Percentiles rank a stretch among this genome's conserved stretches.
phyloP scores from a whole-genome alignment of 352 stramenopile genomes.

The Pythium aquatile region DNA sequence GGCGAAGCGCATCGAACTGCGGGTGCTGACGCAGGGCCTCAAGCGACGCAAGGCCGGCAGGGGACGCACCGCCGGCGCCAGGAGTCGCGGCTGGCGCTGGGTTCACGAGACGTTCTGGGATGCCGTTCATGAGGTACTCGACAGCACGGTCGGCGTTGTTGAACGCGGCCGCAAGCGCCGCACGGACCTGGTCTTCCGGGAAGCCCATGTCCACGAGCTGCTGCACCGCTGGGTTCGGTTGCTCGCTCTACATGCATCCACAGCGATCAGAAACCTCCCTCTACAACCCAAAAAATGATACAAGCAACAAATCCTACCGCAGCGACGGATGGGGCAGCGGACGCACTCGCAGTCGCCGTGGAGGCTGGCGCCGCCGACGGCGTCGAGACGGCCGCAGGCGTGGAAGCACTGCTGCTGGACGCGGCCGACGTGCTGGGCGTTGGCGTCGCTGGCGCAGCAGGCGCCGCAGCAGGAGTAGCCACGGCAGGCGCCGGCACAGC shows the following conservation, averaged over 20 bases:
- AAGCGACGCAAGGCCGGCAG: constrained; percentile 37
- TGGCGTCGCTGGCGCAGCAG: constrained; percentile 28
- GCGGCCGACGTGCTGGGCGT: constrained; percentile 66
- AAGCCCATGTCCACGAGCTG: constrained; percentile 89
- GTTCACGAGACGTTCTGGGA: constrained; percentile 52
- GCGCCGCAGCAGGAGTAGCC: constrained; percentile 21
- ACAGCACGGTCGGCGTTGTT: constrained; percentile 86
- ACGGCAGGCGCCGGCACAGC: constrained; percentile 30
- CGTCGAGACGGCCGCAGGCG: constrained; percentile 60
- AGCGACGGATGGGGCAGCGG: constrained; percentile 27
- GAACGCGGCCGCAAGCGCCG: constrained; percentile 76
- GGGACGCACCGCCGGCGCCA: constrained; percentile 21
- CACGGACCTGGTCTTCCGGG: constrained; percentile 80
- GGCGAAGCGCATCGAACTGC: constrained; percentile 79
- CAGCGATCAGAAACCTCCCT: background rate
- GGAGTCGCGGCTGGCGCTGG: constrained; percentile 29
- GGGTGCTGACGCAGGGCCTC: constrained; percentile 82
- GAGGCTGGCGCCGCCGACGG: constrained; percentile 51
- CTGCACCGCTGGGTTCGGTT: constrained; percentile 56
- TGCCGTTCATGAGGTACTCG: constrained; percentile 89
- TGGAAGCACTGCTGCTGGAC: constrained; percentile 64
- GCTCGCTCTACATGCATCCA: constrained; percentile 30
- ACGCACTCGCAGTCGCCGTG: constrained; percentile 34
- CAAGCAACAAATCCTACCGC: constrained; percentile 14
- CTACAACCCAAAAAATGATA: background rate